Base-by-base conservation (phyloP, 176 grass and related monocot species). In the Cenchrus americanus region DNA sequence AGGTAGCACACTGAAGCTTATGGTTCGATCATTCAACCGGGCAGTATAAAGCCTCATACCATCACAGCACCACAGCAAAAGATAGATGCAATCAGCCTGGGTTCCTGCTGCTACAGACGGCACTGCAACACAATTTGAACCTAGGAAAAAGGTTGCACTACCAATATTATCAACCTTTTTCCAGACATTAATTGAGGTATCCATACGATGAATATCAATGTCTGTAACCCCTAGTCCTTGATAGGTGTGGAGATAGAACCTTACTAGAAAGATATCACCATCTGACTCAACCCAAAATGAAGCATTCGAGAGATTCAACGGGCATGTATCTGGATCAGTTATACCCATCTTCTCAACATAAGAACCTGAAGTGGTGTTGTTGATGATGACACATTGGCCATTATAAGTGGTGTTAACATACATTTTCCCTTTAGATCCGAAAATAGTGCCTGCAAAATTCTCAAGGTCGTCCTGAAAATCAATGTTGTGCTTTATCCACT, bases 131-230 rank as follows among this genome's bases (percentile, higher is more conserved):
- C 62, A 48, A 51, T 64, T 70, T 22, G 4, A 10, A 13, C 46
- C 42, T 1, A 86, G 83, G 3, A 86, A 78, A 26, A 86, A 79
- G 21, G 83, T 77, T 37, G 74, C n/a, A 19, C 69, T 75, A 30
- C 74, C 46, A 11, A 79, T 86, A 26, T 21, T 71, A 0, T 78
- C 32, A 21, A 86, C 83, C 72, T 21, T 77, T 24, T 13, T 41
- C 83, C 57, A 86, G 17, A 69, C 44, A 37, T 79, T 41, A 5
- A 5, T 27, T 18, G 26, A 57, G 32, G 57, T 17, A 73, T 67
- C 57, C 58, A 85, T 10, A 4, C n/a, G 23, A 78, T 79, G 30
- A 58, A 83, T 26, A 7, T 75, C 66, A 41, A 83, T 22, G 48
- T 46, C 1, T 26, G 18, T 26, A 0, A 75, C 6, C 32, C 47